These are phyloP conservation scores for Cenchrus fungigraminus DNA, from an alignment of 176 grass and related monocot species.

Conservation along the genomic window DNA sequence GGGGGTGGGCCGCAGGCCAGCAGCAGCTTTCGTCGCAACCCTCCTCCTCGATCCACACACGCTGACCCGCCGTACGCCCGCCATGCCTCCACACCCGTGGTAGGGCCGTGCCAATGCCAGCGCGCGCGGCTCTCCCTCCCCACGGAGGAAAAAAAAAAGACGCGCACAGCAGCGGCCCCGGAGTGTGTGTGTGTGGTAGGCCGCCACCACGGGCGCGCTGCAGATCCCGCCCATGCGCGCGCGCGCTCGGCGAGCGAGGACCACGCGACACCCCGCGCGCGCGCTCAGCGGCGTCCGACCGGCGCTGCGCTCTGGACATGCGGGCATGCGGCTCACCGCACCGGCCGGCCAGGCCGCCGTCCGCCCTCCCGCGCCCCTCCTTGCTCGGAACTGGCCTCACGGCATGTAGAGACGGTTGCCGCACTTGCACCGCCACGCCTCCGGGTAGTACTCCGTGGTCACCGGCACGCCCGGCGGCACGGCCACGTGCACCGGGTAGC, in stretches of 20 bases:
- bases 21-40: neutral
- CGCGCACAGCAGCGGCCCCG: neutral
- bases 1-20: neutral
- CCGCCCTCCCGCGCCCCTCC: neutral
- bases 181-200: conserved; percentile 4
- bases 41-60: conserved; percentile 21
- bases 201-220: conserved; percentile 37
- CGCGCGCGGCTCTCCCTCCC: neutral
- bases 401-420: conserved; percentile 85
- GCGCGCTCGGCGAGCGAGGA: conserved; percentile 18
- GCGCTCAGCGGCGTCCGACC: neutral
- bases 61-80: conserved; percentile 32
- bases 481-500: conserved; percentile 75
- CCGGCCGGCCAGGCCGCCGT: neutral
- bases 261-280: neutral
- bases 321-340: no score
- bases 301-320: neutral
- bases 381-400: conserved; percentile 14
- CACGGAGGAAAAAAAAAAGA: neutral
- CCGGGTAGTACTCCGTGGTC: conserved; percentile 84
- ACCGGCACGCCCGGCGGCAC: conserved; percentile 83
- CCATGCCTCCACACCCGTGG: conserved; percentile 38
- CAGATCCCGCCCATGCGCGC: conserved; percentile 25
- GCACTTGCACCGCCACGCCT: conserved; percentile 90
- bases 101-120: conserved; percentile 48